Evolutionary conservation across 2,329 filamentous ascomycete species (phyloP).

Genomic region (Microthyrium microscopicum): DNA sequence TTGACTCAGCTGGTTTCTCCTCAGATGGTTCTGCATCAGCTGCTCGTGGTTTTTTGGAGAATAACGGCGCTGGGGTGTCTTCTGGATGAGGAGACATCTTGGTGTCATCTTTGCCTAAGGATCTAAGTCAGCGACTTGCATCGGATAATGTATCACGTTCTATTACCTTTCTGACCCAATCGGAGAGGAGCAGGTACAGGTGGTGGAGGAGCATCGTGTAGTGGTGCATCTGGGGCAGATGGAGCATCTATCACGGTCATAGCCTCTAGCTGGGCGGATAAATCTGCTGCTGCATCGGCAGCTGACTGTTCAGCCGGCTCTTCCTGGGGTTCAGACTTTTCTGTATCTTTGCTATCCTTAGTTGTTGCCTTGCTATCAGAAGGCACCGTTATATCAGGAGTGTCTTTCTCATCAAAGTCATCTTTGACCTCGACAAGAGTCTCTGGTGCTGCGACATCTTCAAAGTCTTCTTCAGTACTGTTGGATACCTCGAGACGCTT

Average conservation of each 20-base stretch:
- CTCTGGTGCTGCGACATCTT: constrained; percentile 59
- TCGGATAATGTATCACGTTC: too few species aligned
- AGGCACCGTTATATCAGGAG: too few species aligned
- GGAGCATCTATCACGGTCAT: too few species aligned
- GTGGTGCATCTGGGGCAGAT: too few species aligned
- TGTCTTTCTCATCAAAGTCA: constrained; percentile 43
- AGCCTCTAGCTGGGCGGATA: too few species aligned
- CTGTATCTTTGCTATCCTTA: background rate
- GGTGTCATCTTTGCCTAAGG: too few species aligned
- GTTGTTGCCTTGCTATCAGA: background rate
- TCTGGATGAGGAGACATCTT: constrained; percentile 42
- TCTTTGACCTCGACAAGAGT: constrained; percentile 58
- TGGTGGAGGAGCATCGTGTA: too few species aligned
- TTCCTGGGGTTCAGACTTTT: constrained; percentile 11
- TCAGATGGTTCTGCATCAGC: background rate
- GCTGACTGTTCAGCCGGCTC: constrained; percentile 12
- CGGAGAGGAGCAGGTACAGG: too few species aligned
- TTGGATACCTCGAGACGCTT: constrained; percentile 65
- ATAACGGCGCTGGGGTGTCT: constrained; percentile 53
- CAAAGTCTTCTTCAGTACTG: constrained; percentile 78
- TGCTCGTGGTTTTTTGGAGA: constrained; percentile 25
- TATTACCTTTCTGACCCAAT: too few species aligned
- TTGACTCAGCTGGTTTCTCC: constrained; percentile 2
- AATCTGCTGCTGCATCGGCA: too few species aligned
- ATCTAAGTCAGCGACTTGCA: too few species aligned